Base-by-base conservation (phyloP, 1,284 basidiomycete species). In the Fistulinella staudtii region DNA sequence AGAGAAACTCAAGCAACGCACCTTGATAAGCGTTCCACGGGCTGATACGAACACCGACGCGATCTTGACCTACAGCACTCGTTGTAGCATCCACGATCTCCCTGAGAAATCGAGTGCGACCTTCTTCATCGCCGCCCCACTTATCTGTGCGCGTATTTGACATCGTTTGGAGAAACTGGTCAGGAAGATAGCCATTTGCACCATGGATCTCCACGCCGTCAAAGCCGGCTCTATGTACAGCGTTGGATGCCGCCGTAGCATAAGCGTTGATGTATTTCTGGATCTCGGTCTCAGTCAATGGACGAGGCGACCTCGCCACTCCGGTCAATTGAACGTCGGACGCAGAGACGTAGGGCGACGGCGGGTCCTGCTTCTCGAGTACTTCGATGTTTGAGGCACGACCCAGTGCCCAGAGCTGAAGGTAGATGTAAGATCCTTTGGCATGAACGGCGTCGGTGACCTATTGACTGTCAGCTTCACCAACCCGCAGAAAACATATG, bases 121-220 rank as follows among this genome's bases (percentile, higher is more conserved):
- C 75, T 59, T 76, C 71, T 37, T 77, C 53, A 9, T 69, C 71
- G 6, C 79, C 79, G 1, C 80, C 79, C 57, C 77, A 83, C 23
- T 67, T 58, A 56, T 82, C 80, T 3, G 73, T 75, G 22, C 77
- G 73, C 10, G 69, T 59, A 62, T 76, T 51, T n/a, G 46, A 43
- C 17, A 60, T n/a, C 25, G 68, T 43, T 47, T 69, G 43, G 44
- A 59, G 35, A 58, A 65, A 49, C 55, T 63, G 41, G 47, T 69
- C 54, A 42, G 57, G 39, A 14, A 68, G 49, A 47, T 60, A 48
- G 2, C 48, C 43, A 18, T 54, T 50, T 3, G 42, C 46, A 8
- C 36, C 10, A n/a, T 56, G 53, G 21, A 52, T 29, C 38, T 65
- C 63, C 20, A 63, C 56, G 2, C 60, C 62, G 29, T 64, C 62